Conservation (phyloP, 2,329 filamentous ascomycete species). For the Nothopassalora personata region DNA sequence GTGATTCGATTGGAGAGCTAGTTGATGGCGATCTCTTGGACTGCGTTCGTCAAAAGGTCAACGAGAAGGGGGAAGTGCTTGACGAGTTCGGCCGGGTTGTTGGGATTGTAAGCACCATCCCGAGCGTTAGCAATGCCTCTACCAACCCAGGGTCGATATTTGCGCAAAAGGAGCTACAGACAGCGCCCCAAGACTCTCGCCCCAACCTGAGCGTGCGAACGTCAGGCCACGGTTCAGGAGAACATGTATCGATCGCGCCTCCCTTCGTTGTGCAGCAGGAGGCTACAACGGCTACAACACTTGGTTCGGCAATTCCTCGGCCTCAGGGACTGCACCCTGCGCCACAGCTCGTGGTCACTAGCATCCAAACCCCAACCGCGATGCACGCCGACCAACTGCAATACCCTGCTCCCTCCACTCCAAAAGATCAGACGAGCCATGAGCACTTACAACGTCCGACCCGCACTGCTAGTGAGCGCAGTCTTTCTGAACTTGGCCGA, state of each 20-base stretch:
- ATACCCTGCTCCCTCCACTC: background rate
- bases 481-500: conserved; percentile 19
- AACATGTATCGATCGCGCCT: background rate
- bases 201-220: background rate
- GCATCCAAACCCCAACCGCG: background rate
- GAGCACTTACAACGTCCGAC: conserved; percentile 1
- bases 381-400: background rate
- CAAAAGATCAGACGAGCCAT: background rate
- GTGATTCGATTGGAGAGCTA: conserved; percentile 45
- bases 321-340: background rate
- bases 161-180: background rate
- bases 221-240: background rate
- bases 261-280: background rate
- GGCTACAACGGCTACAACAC: background rate
- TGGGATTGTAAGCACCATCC: conserved; percentile 30
- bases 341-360: background rate
- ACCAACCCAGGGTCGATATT: too few relatives aligned
- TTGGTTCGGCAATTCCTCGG: background rate
- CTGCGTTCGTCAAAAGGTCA: conserved; percentile 43
- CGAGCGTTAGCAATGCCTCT: background rate
- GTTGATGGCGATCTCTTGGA: conserved; percentile 41
- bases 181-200: background rate
- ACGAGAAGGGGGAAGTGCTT: conserved; percentile 44
- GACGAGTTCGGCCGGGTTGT: conserved; percentile 45
- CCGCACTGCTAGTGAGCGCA: conserved; percentile 20